phyloP scores from a whole-genome alignment of 2,329 filamentous ascomycete species.

The Colletotrichum agaves region DNA sequence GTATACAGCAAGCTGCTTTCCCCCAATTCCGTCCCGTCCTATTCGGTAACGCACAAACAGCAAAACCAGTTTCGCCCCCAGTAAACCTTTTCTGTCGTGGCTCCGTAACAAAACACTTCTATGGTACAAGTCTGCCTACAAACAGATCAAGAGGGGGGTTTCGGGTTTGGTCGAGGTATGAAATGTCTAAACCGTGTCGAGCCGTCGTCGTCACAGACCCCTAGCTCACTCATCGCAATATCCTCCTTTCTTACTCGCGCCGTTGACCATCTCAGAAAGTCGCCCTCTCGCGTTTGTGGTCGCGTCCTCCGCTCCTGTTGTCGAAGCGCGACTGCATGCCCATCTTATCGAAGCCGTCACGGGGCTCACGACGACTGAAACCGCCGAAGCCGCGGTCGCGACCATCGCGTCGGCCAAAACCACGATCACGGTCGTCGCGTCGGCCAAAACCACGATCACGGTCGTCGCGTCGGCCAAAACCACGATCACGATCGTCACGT shows the following conservation, averaged over 20 bases:
- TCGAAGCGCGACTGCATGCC: not conserved
- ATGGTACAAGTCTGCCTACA: conserved; percentile 24
- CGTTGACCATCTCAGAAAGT: conserved; percentile 12
- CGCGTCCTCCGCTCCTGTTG: conserved; percentile 3
- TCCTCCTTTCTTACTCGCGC: not conserved
- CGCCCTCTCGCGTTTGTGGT: not conserved
- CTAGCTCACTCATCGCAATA: not conserved
- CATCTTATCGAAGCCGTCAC: too few relatives aligned
- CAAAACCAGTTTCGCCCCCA: conserved; percentile 13
- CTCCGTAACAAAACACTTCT: conserved; percentile 13
- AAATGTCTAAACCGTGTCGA: conserved; percentile 5
- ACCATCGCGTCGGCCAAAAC: conserved; percentile 28
- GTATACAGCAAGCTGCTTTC: conserved; percentile 1
- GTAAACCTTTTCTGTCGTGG: conserved; percentile 5
- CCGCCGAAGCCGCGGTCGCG: conserved; percentile 29
- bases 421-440: too few relatives aligned
- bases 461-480: conserved; percentile 26
- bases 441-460: too few relatives aligned
- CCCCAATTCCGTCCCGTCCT: not conserved
- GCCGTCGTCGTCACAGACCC: not conserved
- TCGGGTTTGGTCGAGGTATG: conserved; percentile 17
- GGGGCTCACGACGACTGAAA: conserved; percentile 7
- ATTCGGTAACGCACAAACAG: conserved; percentile 18
- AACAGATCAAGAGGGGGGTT: conserved; percentile 17
- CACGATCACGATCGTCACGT: conserved; percentile 13